Evolutionary conservation across 805 yeast genomes (phyloP).

Genomic region (Wickerhamomyces rabaulensis): DNA sequence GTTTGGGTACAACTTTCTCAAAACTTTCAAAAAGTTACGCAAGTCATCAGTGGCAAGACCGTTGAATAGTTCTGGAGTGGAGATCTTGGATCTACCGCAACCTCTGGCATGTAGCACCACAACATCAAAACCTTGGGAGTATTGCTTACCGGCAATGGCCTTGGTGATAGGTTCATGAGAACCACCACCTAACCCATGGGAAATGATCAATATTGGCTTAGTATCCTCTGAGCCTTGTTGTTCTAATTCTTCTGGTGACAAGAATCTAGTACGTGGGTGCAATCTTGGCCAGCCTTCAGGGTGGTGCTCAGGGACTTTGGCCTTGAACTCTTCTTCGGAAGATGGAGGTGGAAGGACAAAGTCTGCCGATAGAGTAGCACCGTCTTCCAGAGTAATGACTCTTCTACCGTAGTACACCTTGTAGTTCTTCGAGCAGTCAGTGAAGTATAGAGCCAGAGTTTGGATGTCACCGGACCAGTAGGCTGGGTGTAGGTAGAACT

Average conservation of each 20-base stretch:
- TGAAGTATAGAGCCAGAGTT: conserved; percentile 60
- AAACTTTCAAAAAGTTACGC: conserved; percentile 48
- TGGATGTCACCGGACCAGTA: conserved; percentile 72
- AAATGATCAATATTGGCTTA: conserved; percentile 54
- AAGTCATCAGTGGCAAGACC: conserved; percentile 70
- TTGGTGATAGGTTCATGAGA: conserved; percentile 71
- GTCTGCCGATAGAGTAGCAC: conserved; percentile 72
- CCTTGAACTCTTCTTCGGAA: conserved; percentile 24
- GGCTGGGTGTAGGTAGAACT: conserved; percentile 55
- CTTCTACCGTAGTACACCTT: conserved; percentile 72
- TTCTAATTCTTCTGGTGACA: conserved; percentile 40
- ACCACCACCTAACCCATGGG: conserved; percentile 79
- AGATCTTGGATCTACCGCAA: conserved; percentile 67
- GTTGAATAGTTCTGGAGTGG: conserved; percentile 61
- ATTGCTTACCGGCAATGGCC: conserved; percentile 42
- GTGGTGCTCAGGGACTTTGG: conserved; percentile 34
- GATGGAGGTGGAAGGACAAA: conserved; percentile 45
- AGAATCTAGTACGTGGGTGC: conserved; percentile 65
- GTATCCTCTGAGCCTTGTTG: conserved; percentile 27
- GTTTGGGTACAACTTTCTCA: conserved; percentile 48
- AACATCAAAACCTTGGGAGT: conserved; percentile 45
- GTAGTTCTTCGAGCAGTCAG: conserved; percentile 45
- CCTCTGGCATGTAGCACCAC: conserved; percentile 69
- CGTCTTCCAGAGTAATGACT: conserved; percentile 51
- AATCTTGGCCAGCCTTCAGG: conserved; percentile 52